Evolutionary conservation across 2,329 filamentous ascomycete species (phyloP).

Genomic region (Stagonosporopsis rhizophila): DNA sequence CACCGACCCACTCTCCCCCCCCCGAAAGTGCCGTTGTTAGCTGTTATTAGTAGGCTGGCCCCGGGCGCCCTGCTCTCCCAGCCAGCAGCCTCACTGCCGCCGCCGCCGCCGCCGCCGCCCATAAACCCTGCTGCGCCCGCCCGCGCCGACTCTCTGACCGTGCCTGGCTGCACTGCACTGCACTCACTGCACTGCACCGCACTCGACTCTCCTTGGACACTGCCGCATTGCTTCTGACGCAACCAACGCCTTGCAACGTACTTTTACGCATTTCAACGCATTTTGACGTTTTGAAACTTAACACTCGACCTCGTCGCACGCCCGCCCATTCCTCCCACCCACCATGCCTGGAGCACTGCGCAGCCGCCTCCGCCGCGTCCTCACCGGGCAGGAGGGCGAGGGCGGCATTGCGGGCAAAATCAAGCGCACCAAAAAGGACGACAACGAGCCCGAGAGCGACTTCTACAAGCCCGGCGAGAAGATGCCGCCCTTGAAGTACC

Average conservation of each 20-base stretch:
- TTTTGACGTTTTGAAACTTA: too few relatives aligned
- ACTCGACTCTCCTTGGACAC: too few relatives aligned
- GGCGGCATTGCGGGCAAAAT: constrained; percentile 32
- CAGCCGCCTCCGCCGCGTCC: constrained; percentile 54
- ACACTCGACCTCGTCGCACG: background rate
- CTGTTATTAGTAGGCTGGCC: constrained; percentile 14
- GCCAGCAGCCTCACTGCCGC: too few relatives aligned
- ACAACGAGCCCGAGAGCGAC: constrained; percentile 51
- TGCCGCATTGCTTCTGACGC: too few relatives aligned
- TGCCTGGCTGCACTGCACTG: constrained; percentile 19
- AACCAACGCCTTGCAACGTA: too few relatives aligned
- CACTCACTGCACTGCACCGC: too few relatives aligned
- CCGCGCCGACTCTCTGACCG: constrained; percentile 22
- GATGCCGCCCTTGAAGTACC: constrained; percentile 60
- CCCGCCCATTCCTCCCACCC: background rate
- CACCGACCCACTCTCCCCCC: constrained; percentile 21
- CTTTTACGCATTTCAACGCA: too few relatives aligned
- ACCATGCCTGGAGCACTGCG: constrained; percentile 55
- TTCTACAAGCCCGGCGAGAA: constrained; percentile 60
- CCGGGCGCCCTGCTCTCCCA: background rate
- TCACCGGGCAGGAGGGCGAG: constrained; percentile 46
- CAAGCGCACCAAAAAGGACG: constrained; percentile 37
- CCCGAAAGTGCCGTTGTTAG: constrained; percentile 2
- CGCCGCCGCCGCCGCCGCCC: too few relatives aligned
- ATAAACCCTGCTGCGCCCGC: constrained; percentile 10